Evolutionary conservation across 352 stramenopile species (phyloP), one percentile per base, ranked within the genome.

Genomic region (Nothophytophthora sp.): DNA sequence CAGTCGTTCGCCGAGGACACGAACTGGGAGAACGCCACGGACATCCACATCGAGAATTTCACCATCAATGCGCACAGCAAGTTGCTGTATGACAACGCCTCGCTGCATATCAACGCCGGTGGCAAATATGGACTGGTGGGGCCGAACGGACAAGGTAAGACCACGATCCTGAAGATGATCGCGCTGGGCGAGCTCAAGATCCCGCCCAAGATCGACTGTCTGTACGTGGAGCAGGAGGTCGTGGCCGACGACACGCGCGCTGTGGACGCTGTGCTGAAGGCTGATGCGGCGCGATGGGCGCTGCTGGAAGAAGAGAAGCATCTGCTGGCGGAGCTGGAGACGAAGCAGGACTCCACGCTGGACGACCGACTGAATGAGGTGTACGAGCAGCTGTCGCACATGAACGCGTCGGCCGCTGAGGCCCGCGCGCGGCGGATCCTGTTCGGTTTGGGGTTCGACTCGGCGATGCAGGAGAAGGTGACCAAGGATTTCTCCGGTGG

Each of bases 151-250:
- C 87, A 96, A 57, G 89, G 90, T 48, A 99, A 99, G 75, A 98
- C 92, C 43, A 99, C 98, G n/a, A 84, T 99, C 24, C 73, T 99
- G 35, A 99, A 99, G 86, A 99, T 99, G 96, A 99, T 99, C 77
- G 96, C 97, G 29, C 95, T 98, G 7, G 75, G 86, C 16, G 96
- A 99, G 68, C 84, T 99, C 28, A 97, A 97, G 63, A 97, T 99
- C 27, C 98, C 98, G 18, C 97, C 97, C 41, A 96, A 98, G 59
- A 95, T 99, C 53, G 96, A 99, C 73, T 99, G 97, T 55, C 80
- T 99, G 46, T 99, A 99, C 61, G 97, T 99, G 6, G 97, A 99
- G 64, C 98, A 99, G 68, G 98, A 99, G 67, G 97, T 99, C 23
- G 78, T 98, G 2, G 98, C 97, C 3, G 97, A 99, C 57, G 88